A percentile compares a stretch with the other conserved stretches of the same genome.
Evolutionary conservation across 1,284 basidiomycete genomes (phyloP).

Genomic region (Wolfiporia cocos): DNA sequence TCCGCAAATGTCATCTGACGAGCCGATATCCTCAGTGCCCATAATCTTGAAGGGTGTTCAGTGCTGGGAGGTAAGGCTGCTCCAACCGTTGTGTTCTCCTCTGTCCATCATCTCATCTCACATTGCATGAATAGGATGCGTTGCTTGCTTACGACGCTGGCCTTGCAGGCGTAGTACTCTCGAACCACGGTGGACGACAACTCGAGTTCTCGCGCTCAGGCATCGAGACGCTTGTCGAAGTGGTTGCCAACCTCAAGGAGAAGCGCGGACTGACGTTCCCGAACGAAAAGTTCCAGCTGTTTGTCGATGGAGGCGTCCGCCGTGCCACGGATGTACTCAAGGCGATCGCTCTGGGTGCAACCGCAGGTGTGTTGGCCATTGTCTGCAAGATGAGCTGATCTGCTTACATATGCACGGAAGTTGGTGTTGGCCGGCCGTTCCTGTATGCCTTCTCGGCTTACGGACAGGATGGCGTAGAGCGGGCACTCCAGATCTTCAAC

Average conservation of each 20-base stretch:
- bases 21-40: constrained; percentile 53
- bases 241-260: constrained; percentile 70
- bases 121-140: constrained; percentile 51
- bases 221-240: constrained; percentile 85
- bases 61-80: constrained; percentile 68
- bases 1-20: no score
- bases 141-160: constrained; percentile 83
- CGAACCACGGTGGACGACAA: constrained; percentile 91
- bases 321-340: constrained; percentile 89
- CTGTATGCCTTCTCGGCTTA: constrained; percentile 88
- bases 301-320: constrained; percentile 90
- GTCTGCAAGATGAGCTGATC: neutral
- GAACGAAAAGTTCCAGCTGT: constrained; percentile 75
- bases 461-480: constrained; percentile 77
- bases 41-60: constrained; percentile 92
- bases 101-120: neutral
- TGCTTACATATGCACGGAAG: constrained; percentile 24
- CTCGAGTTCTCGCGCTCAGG: constrained; percentile 90
- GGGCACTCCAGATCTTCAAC: constrained; percentile 72
- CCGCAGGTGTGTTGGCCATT: constrained; percentile 54
- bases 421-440: constrained; percentile 81
- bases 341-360: constrained; percentile 88
- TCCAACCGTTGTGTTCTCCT: neutral
- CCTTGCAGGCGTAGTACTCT: constrained; percentile 80
- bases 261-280: constrained; percentile 57